Evolutionary conservation across 2,329 filamentous ascomycete species (phyloP), one percentile per base, ranked within the genome.

Genomic region (Pleomassaria siparia): DNA sequence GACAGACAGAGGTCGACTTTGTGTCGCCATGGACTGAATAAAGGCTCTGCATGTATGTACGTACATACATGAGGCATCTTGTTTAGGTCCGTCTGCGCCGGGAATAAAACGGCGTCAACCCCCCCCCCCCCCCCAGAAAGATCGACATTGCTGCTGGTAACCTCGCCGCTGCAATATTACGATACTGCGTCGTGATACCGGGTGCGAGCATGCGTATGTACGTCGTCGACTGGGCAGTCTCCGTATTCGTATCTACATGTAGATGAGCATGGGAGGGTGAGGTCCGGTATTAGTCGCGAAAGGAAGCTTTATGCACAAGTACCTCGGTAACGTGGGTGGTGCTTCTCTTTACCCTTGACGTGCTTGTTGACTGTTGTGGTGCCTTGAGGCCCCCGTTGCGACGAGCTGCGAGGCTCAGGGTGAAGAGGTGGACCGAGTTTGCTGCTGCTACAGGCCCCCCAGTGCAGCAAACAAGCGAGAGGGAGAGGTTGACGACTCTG

Each of bases 261-360:
- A n/a, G n/a, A n/a, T n/a, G n/a, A n/a, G 30, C 22, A 4, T 21
- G 16, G 21, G 21, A 20, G 20, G 21, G 6, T 18, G 18, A 15
- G 44, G 36, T 37, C 44, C 44, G 29, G 37, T n/a, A n/a, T n/a
- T 16, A 36, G 37, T 46, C 20, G 44, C 36, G 44, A 25, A 33
- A 25, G 22, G 44, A 24, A n/a, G 16, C 3, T 37, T 37, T 22
- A 37, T 16, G 13, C 36, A 25, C 18, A 2, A 9, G 13, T n/a
- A 4, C 12, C 15, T 21, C 18, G 43, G 20, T 26, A 24, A n/a
- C n/a, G n/a, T n/a, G n/a, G n/a, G n/a, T n/a, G n/a, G n/a, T n/a
- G n/a, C n/a, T n/a, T n/a, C n/a, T n/a, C n/a, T n/a, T n/a, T n/a
- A n/a, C n/a, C n/a, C n/a, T n/a, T n/a, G n/a, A n/a, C n/a, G n/a